Conservation (phyloP, 2,329 filamentous ascomycete species). For the Lecanosticta acicola region DNA sequence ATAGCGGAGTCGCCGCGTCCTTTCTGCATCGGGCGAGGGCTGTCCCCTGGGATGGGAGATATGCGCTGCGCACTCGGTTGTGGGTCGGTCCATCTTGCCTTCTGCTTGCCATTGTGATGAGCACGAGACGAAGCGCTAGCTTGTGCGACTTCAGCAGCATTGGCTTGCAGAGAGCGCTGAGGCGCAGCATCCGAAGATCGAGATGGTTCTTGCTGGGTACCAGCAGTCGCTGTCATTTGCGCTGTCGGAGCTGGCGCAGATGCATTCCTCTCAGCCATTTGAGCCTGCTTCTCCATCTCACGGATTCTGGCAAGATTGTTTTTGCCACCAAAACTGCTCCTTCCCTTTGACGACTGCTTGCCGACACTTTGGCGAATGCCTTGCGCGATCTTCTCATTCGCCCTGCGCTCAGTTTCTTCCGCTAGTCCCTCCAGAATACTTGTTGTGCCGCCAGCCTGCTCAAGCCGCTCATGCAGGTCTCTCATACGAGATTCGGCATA, state of each 20-base stretch:
- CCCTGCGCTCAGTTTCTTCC: conserved; percentile 24
- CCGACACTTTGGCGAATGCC: conserved; percentile 12
- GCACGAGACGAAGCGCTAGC: neutral
- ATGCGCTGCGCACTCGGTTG: conserved; percentile 12
- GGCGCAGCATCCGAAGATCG: neutral
- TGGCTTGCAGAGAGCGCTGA: neutral
- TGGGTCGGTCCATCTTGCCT: conserved; percentile 24
- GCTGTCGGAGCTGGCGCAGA: neutral
- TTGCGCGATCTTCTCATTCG: conserved; percentile 14
- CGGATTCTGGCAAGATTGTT: conserved; percentile 6
- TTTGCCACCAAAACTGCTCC: conserved; percentile 17
- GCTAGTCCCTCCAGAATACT: conserved; percentile 34
- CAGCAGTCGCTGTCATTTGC: too few species aligned
- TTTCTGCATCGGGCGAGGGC: neutral
- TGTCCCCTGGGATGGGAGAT: neutral
- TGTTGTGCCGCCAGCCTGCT: conserved; percentile 39
- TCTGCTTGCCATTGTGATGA: neutral
- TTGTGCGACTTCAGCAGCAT: neutral
- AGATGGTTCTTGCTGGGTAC: neutral
- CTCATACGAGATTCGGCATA: conserved; percentile 22
- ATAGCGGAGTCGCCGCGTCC: conserved; percentile 4
- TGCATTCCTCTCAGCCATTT: neutral
- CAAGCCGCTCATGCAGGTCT: conserved; percentile 43
- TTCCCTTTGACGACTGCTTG: conserved; percentile 20
- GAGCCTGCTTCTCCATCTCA: conserved; percentile 13